These are phyloP conservation scores for Solanum neorickii DNA, from an alignment of 257 asterid species.

Conservation along the genomic window DNA sequence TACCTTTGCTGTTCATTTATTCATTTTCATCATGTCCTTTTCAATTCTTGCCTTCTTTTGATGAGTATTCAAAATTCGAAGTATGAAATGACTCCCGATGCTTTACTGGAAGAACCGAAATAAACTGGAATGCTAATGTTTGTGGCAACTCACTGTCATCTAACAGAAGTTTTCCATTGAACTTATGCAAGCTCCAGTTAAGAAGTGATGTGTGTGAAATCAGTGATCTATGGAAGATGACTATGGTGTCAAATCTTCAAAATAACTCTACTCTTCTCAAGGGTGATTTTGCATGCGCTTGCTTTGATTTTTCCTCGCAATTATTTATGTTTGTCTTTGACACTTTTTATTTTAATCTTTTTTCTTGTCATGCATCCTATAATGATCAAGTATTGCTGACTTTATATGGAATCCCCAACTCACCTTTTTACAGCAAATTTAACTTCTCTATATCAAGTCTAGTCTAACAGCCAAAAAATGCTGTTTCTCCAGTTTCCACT, in stretches of 20 bases:
- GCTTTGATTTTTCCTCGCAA: not conserved
- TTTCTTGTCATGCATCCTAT: not conserved
- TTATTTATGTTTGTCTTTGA: not conserved
- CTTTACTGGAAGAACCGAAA: not conserved
- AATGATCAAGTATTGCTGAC: not conserved
- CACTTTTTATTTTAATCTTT: not conserved
- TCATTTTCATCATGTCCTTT: not conserved
- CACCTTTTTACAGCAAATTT: conserved; percentile 6
- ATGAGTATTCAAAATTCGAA: not conserved
- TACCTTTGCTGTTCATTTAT: not conserved
- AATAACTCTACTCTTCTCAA: not conserved
- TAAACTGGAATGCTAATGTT: not conserved
- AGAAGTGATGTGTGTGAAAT: not conserved
- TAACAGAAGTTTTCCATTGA: not conserved
- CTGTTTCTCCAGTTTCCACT: conserved; percentile 75
- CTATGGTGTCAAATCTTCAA: not conserved
- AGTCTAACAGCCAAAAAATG: conserved; percentile 1
- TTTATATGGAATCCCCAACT: not conserved
- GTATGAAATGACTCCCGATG: not conserved
- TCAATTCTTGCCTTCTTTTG: not conserved
- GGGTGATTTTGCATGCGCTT: not conserved
- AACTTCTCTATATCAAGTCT: conserved; percentile 10
- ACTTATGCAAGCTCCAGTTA: not conserved
- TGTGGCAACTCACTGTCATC: not conserved
- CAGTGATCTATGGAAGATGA: not conserved